phyloP scores from a whole-genome alignment of 2,329 filamentous ascomycete genomes.

The Cephalotrichum gorgonifer region DNA sequence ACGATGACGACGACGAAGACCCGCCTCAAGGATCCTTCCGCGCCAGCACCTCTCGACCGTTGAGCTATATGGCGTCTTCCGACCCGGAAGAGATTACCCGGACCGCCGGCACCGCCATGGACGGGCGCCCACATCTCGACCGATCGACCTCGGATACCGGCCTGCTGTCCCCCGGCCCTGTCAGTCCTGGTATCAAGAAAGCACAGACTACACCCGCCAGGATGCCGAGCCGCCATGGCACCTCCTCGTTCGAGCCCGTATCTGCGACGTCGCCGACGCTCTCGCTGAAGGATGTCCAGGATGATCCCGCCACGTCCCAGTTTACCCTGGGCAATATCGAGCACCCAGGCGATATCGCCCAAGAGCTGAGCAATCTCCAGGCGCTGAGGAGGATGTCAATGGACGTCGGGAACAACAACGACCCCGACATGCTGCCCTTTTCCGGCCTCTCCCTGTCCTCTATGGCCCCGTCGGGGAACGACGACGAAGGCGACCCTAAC shows the following conservation, averaged over 20 bases:
- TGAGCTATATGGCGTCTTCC: conserved; percentile 54
- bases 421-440: conserved; percentile 69
- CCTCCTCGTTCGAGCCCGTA: conserved; percentile 22
- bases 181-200: conserved; percentile 26
- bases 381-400: conserved; percentile 88
- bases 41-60: conserved; percentile 37
- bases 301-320: conserved; percentile 51
- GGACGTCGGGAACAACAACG: conserved; percentile 67
- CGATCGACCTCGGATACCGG: conserved; percentile 35
- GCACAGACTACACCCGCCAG: conserved; percentile 30
- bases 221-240: conserved; percentile 27
- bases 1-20: conserved; percentile 58
- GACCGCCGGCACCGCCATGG: conserved; percentile 16
- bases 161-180: conserved; percentile 15
- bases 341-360: conserved; percentile 77
- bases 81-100: conserved; percentile 13
- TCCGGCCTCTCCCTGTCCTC: conserved; percentile 53
- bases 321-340: conserved; percentile 86
- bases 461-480: conserved; percentile 59
- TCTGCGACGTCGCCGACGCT: conserved; percentile 28
- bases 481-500: conserved; percentile 80
- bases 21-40: conserved; percentile 30
- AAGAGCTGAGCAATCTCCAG: conserved; percentile 86
- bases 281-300: conserved; percentile 42
- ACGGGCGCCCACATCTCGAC: conserved; percentile 28